Conservation (phyloP, 768 basidiomycete species). For the Xanthoconium purpureum region DNA sequence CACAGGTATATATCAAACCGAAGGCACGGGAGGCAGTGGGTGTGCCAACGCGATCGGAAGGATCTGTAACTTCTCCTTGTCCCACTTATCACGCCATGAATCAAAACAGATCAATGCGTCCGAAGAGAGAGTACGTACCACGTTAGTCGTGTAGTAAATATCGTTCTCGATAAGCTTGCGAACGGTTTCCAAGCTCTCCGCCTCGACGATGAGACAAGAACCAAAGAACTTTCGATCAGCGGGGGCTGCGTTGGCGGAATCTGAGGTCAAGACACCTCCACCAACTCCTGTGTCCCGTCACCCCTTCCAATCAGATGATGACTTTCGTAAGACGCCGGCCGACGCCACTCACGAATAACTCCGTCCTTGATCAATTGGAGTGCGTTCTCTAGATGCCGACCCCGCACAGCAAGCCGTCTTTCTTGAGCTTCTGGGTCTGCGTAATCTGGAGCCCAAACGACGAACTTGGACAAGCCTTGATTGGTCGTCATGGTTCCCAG, state of each 20-base stretch:
- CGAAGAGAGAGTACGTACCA: slow-evolving; percentile 15
- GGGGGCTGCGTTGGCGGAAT: slow-evolving; percentile 46
- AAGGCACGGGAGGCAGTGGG: slow-evolving; percentile 7
- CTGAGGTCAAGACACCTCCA: slow-evolving; percentile 53
- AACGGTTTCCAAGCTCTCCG: slow-evolving; percentile 47
- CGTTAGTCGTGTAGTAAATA: slow-evolving; percentile 20
- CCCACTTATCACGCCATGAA: slow-evolving; percentile 45
- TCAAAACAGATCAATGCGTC: background rate
- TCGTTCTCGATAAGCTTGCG: slow-evolving; percentile 25
- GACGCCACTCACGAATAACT: slow-evolving; percentile 44
- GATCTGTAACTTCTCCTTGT: slow-evolving; percentile 52
- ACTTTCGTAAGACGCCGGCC: background rate
- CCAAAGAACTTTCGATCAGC: slow-evolving; percentile 57
- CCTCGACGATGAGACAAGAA: slow-evolving; percentile 53
- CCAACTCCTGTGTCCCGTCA: slow-evolving; percentile 43
- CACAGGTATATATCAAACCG: slow-evolving; percentile 4
- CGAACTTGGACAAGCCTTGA: slow-evolving; percentile 33
- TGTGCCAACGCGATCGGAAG: slow-evolving; percentile 40
- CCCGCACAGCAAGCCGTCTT: slow-evolving; percentile 51
- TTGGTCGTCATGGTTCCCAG: slow-evolving; percentile 18
- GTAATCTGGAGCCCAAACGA: slow-evolving; percentile 68
- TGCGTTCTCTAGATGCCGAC: slow-evolving; percentile 46
- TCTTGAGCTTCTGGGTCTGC: slow-evolving; percentile 52
- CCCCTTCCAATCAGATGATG: slow-evolving; percentile 9
- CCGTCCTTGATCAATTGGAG: slow-evolving; percentile 38